These are phyloP conservation scores for Bryum argenteum DNA, from an alignment of 225 moss, liverwort and hornwort species.

Conservation along the genomic window DNA sequence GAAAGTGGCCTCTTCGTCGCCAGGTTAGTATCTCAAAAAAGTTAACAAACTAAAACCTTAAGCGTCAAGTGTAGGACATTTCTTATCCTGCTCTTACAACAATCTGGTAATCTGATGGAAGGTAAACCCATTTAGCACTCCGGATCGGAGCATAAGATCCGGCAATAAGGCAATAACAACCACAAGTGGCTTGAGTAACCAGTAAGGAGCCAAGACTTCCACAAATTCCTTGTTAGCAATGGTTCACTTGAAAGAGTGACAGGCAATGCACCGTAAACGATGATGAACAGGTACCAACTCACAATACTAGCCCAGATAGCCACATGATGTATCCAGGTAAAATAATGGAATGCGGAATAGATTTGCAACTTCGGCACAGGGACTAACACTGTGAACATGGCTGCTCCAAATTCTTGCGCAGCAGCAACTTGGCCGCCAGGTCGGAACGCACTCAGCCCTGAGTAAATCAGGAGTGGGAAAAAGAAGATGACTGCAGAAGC, in stretches of 20 bases:
- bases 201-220: conserved; percentile 81
- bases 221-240: conserved; percentile 59
- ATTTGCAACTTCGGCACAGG: conserved; percentile 80
- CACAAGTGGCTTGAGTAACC: conserved; percentile 79
- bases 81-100: conserved; percentile 50
- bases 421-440: conserved; percentile 63
- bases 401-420: conserved; percentile 76
- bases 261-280: conserved; percentile 68
- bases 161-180: conserved; percentile 65
- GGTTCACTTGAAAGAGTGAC: conserved; percentile 37
- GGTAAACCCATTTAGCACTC: conserved; percentile 46
- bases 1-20: too few species aligned
- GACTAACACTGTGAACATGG: conserved; percentile 74
- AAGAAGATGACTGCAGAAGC: conserved; percentile 78
- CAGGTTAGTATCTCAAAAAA: too few species aligned
- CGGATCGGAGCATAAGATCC: conserved; percentile 54
- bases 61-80: too few species aligned
- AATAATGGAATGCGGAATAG: conserved; percentile 62
- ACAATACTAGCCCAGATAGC: conserved; percentile 72
- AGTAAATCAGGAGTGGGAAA: conserved; percentile 60
- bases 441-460: conserved; percentile 59
- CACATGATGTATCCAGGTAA: conserved; percentile 83
- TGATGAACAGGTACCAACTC: conserved; percentile 74
- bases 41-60: too few species aligned
- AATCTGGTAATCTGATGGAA: conserved; percentile 70